Conservation (phyloP, 345 rosid genomes). For the Hibiscus tridactylites region DNA sequence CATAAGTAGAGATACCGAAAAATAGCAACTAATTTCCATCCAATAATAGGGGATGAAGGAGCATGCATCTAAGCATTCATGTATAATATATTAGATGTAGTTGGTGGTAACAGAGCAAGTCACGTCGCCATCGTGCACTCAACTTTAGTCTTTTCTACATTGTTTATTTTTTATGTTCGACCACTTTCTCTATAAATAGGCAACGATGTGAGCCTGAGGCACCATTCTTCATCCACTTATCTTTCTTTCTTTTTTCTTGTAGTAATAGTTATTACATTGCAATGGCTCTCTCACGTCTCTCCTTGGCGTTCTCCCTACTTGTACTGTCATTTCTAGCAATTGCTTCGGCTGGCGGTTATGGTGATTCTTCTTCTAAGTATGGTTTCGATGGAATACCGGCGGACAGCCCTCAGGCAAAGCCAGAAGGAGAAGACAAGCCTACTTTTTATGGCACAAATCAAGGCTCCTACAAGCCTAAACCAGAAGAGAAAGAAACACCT, state of each 20-base stretch:
- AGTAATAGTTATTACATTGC: not conserved
- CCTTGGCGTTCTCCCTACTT: slow-evolving; percentile 1
- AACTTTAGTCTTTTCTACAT: not conserved
- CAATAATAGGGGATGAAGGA: not conserved
- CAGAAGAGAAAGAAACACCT: not conserved
- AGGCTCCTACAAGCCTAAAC: not conserved
- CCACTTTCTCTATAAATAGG: not conserved
- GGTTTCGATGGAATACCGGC: slow-evolving; percentile 4
- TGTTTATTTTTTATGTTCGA: not conserved
- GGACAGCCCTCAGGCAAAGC: not conserved
- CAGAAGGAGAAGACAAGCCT: not conserved
- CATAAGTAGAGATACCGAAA: too few relatives aligned
- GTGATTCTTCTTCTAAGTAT: not conserved
- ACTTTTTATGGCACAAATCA: not conserved
- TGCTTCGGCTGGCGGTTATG: not conserved
- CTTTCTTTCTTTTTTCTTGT: not conserved
- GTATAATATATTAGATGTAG: not conserved
- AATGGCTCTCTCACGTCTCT: slow-evolving; percentile 11
- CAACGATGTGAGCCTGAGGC: not conserved
- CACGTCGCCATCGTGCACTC: not conserved
- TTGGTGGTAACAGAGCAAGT: not conserved
- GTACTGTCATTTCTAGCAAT: not conserved
- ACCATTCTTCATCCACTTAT: not conserved
- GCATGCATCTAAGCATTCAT: not conserved
- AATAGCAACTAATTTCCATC: too few relatives aligned